A percentile compares a stretch with the other conserved stretches of the same genome.
These are phyloP conservation scores for Ramularia endophylla DNA, from an alignment of 2,329 filamentous ascomycete genomes.

Conservation along the genomic window DNA sequence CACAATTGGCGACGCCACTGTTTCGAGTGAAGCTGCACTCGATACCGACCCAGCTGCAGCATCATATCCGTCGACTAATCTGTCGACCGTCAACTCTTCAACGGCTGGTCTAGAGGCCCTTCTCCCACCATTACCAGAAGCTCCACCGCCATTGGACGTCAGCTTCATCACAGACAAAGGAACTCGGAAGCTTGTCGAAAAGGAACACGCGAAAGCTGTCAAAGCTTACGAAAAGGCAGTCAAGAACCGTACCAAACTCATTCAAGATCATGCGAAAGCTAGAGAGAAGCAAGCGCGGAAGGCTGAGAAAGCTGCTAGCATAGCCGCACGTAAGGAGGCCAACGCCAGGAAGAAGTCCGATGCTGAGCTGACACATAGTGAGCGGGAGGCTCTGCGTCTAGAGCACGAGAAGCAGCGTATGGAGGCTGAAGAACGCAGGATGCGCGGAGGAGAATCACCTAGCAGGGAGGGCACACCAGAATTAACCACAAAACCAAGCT, in stretches of 20 bases:
- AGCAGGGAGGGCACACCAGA: neutral
- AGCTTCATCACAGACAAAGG: constrained; percentile 57
- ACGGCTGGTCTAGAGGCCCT: no score
- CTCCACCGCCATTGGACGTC: constrained; percentile 49
- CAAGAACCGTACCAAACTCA: constrained; percentile 59
- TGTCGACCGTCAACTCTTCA: no score
- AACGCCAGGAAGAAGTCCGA: constrained; percentile 15
- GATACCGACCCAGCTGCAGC: constrained; percentile 20
- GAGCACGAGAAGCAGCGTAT: constrained; percentile 26
- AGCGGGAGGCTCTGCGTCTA: constrained; percentile 26
- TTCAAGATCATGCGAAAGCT: constrained; percentile 58
- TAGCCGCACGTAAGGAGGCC: constrained; percentile 23
- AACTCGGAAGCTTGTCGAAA: constrained; percentile 61
- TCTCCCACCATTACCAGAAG: constrained; percentile 47
- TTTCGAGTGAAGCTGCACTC: neutral
- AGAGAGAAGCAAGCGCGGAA: constrained; percentile 38
- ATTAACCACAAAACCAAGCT: neutral
- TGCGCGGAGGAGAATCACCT: constrained; percentile 23
- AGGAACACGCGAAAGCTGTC: constrained; percentile 56
- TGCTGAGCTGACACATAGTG: constrained; percentile 22
- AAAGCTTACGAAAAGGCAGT: constrained; percentile 62
- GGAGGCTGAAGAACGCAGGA: constrained; percentile 25
- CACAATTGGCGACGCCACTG: constrained; percentile 9
- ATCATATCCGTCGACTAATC: no score
- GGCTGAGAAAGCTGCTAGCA: constrained; percentile 26